Percentiles rank a stretch among this genome's conserved stretches.
These are phyloP conservation scores for Stropharia rugosoannulata DNA, from an alignment of 768 basidiomycete species.

Conservation along the genomic window DNA sequence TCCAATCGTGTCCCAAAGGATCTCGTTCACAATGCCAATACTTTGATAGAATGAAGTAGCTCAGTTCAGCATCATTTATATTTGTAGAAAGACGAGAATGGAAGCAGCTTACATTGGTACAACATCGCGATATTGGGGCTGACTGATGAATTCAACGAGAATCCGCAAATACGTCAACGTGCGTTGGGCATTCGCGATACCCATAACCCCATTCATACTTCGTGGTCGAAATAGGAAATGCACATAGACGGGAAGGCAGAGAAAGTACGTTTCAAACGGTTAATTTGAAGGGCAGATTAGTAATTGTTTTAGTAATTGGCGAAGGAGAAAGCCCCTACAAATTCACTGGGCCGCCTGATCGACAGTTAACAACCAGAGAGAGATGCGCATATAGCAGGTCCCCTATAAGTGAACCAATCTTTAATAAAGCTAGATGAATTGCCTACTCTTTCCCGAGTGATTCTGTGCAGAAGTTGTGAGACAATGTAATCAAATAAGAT, in stretches of 20 bases:
- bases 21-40: slow-evolving; percentile 65
- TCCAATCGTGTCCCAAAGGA: slow-evolving; percentile 59
- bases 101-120: slow-evolving; percentile 52
- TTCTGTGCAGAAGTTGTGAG: slow-evolving; percentile 26
- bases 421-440: slow-evolving; percentile 3
- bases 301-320: slow-evolving; percentile 7
- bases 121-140: slow-evolving; percentile 74
- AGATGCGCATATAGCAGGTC: slow-evolving; percentile 1
- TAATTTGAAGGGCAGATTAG: slow-evolving; percentile 16
- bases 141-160: slow-evolving; percentile 81
- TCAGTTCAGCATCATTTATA: slow-evolving; percentile 1
- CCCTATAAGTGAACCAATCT: slow-evolving; percentile 3
- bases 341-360: slow-evolving; percentile 58
- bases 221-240: slow-evolving; percentile 5
- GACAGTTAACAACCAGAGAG: slow-evolving; percentile 7
- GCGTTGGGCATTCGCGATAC: slow-evolving; percentile 85
- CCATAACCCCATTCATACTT: slow-evolving; percentile 79
- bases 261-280: slow-evolving; percentile 11
- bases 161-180: slow-evolving; percentile 80
- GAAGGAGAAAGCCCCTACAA: slow-evolving; percentile 37
- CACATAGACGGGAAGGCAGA: slow-evolving; percentile 2
- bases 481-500: slow-evolving; percentile 6
- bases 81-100: slow-evolving; percentile 1
- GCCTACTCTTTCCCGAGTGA: slow-evolving; percentile 36
- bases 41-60: slow-evolving; percentile 21